A percentile compares a stretch with the other conserved stretches of the same genome.
These are phyloP conservation scores for Aspergillus eucalypticola DNA, from an alignment of 2,329 filamentous ascomycete species.

Conservation along the genomic window DNA sequence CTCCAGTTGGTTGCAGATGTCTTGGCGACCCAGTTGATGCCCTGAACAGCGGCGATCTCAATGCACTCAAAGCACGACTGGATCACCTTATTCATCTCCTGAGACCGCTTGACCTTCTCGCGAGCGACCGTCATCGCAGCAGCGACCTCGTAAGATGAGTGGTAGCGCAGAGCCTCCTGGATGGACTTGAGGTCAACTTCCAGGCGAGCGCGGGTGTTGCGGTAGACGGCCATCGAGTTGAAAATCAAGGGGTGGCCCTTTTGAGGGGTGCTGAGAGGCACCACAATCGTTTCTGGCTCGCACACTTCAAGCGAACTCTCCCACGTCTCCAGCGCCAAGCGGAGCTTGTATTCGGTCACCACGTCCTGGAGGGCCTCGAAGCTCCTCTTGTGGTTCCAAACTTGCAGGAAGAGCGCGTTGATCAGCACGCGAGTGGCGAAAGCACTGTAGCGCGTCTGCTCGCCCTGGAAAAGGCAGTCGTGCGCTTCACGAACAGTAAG, in stretches of 20 bases:
- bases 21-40: slow-evolving; percentile 96
- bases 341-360: slow-evolving; percentile 96
- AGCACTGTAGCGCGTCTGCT: slow-evolving; percentile 86
- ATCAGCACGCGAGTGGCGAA: slow-evolving; percentile 98
- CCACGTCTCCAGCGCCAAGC: slow-evolving; percentile 96
- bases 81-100: slow-evolving; percentile 98
- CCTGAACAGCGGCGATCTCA: slow-evolving; percentile 90
- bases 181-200: slow-evolving; percentile 95
- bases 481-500: slow-evolving; percentile 93
- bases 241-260: slow-evolving; percentile 96
- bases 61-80: slow-evolving; percentile 98
- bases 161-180: slow-evolving; percentile 93
- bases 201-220: slow-evolving; percentile 86
- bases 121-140: slow-evolving; percentile 94
- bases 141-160: slow-evolving; percentile 95
- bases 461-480: slow-evolving; percentile 92
- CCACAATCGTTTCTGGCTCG: slow-evolving; percentile 83
- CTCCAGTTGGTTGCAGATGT: slow-evolving; percentile 99
- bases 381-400: slow-evolving; percentile 98
- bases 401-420: slow-evolving; percentile 95
- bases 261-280: slow-evolving; percentile 89
- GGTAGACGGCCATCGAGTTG: slow-evolving; percentile 96
- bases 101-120: slow-evolving; percentile 89
- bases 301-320: slow-evolving; percentile 92
- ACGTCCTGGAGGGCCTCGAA: slow-evolving; percentile 97